A percentile compares a stretch with the other conserved stretches of the same genome.
Evolutionary conservation across 176 grass and related monocot genomes (phyloP).

Genomic region (Aegilops tauschii): DNA sequence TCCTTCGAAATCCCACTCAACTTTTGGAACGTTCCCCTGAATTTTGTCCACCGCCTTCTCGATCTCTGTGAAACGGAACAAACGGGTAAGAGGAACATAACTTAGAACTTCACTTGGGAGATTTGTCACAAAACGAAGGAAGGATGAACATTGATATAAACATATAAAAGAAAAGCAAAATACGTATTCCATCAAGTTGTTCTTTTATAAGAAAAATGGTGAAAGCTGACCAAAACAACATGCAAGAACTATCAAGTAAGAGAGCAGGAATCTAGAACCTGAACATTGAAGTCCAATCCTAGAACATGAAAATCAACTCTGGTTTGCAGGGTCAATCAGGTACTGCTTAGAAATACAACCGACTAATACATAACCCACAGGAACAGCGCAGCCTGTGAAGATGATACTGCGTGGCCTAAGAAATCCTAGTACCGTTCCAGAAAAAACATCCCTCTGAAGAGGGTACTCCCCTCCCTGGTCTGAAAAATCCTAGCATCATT

Average conservation of each 20-base stretch:
- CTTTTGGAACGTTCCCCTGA: slow-evolving; percentile 64
- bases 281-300: background rate
- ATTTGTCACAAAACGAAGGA: background rate
- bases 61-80: slow-evolving; percentile 51
- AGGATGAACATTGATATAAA: background rate
- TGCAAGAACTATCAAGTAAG: background rate
- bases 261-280: background rate
- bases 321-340: background rate
- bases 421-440: background rate
- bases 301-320: background rate
- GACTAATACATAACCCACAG: background rate
- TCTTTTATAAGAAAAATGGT: background rate
- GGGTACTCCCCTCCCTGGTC: background rate
- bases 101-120: background rate
- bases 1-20: slow-evolving; percentile 97
- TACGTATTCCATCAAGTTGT: background rate
- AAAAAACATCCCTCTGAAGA: background rate
- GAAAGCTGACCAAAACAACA: background rate
- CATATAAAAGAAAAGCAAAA: background rate
- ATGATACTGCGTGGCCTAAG: slow-evolving; percentile 2
- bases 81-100: background rate
- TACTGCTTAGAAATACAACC: background rate
- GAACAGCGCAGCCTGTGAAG: background rate
- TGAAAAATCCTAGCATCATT: slow-evolving; percentile 33
- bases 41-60: slow-evolving; percentile 76